Base-by-base conservation (phyloP, 2,329 filamentous ascomycete genomes). In the Fusarium robinianum region DNA sequence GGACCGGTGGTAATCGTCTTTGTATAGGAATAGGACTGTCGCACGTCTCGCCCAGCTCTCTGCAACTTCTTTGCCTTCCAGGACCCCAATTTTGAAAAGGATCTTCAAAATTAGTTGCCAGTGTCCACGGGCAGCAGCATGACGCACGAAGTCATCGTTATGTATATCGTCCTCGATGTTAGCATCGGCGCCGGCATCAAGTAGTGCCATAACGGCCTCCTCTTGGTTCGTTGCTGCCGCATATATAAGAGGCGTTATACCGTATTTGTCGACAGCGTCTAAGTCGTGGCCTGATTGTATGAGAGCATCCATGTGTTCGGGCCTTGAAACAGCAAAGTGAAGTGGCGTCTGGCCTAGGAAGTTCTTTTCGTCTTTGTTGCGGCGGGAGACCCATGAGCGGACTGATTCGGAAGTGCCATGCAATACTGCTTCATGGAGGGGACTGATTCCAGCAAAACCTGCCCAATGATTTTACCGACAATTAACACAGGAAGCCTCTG, bases 221-320 rank as follows among this genome's bases (percentile, higher is more conserved):
- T 14, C 10, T 11, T 26, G 22, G 14, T 25, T 16, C 24, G 19
- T 35, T 8, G 32, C 40, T 3, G 40, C 40, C 3, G 40, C 40
- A 29, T 43, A 43, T 32, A 43, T 43, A 5, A 43, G 26, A n/a
- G 40, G 40, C 6, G 32, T 43, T 3, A 32, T 32, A 8, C 40
- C 32, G n/a, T 25, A 31, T 12, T 36, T 11, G 9, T 43, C 40
- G 4, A 4, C 3, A 7, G 11, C 25, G 11, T 37, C 16, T 2
- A 26, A 1, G 5, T 18, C 16, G 12, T 24, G 19, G 3, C 32
- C 40, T 4, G 30, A 8, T 23, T 32, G 9, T 5, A 36, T 18
- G 6, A 43, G 32, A 24, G 15, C 4, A n/a, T 9, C 9, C 14
- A 43, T 3, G 6, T 29, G 9, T 9, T 26, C 5, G 6, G 11